A percentile compares a stretch with the other conserved stretches of the same genome.
These are phyloP conservation scores for Vitis hybrid DNA, from an alignment of 177 flowering plant genomes.

Conservation along the genomic window DNA sequence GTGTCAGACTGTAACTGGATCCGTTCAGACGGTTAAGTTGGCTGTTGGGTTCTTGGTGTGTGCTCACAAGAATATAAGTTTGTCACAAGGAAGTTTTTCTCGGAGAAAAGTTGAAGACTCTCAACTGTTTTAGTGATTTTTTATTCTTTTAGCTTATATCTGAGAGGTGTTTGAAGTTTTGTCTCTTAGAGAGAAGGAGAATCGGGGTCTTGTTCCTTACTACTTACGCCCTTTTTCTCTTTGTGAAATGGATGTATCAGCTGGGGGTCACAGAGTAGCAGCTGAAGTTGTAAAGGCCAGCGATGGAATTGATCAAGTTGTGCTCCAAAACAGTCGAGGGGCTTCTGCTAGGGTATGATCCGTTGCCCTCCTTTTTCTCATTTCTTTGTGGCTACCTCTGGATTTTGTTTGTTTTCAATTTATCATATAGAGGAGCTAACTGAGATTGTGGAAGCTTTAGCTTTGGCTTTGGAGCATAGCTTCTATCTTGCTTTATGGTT, in stretches of 20 bases:
- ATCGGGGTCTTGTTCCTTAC: neutral
- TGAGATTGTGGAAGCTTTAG: no score
- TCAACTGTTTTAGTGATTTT: conserved; percentile 7
- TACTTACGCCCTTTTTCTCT: conserved; percentile 1
- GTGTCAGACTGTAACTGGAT: no score
- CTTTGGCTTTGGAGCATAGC: neutral
- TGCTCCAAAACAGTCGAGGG: conserved; percentile 35
- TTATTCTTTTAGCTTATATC: neutral
- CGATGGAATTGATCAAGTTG: conserved; percentile 40
- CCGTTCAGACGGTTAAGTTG: conserved; percentile 3
- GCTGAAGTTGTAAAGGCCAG: conserved; percentile 26
- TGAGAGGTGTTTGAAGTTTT: neutral
- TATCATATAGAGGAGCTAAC: no score
- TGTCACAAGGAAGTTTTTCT: conserved; percentile 19
- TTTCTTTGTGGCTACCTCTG: neutral
- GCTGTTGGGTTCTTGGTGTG: conserved; percentile 25
- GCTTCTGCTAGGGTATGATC: conserved; percentile 32
- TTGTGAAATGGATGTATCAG: conserved; percentile 26
- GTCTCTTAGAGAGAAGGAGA: conserved; percentile 8
- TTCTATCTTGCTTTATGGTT: neutral
- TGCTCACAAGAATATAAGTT: conserved; percentile 19
- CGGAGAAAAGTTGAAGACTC: conserved; percentile 3
- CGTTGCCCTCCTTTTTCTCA: neutral
- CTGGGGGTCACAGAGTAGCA: conserved; percentile 21
- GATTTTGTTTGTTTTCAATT: no score